Evolutionary conservation across 2,329 filamentous ascomycete species (phyloP).

Genomic region (Anthostomella pinea): DNA sequence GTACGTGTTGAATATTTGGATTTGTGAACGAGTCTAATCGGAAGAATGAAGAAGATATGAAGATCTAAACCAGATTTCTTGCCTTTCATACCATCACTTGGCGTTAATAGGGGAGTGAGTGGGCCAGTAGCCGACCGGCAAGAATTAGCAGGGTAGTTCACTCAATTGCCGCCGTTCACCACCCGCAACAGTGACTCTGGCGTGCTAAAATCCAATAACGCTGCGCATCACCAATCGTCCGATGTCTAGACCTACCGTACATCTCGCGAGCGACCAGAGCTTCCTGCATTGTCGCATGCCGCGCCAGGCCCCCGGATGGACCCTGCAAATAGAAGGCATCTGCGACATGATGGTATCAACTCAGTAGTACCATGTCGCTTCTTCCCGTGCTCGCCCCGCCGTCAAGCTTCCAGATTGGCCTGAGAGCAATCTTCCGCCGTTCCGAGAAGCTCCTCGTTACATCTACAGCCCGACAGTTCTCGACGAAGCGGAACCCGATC

Average conservation of each 20-base stretch:
- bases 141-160: no score
- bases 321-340: conserved; percentile 4
- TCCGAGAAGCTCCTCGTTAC: conserved; percentile 19
- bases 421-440: conserved; percentile 27
- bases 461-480: conserved; percentile 19
- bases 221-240: no score
- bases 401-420: conserved; percentile 30
- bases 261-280: neutral
- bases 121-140: no score
- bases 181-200: no score
- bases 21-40: no score
- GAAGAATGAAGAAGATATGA: no score
- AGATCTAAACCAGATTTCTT: no score
- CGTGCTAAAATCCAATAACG: no score
- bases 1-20: no score
- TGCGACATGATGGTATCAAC: conserved; percentile 26
- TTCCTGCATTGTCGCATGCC: neutral
- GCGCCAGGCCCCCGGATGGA: conserved; percentile 6
- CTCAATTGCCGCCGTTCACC: conserved; percentile 8
- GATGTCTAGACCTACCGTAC: no score
- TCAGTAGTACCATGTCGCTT: conserved; percentile 29
- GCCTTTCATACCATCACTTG: no score
- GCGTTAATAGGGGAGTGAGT: no score
- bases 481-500: conserved; percentile 11
- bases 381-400: conserved; percentile 23